phyloP scores from a whole-genome alignment of 2,329 filamentous ascomycete species.

The Didymellaceae sp. region DNA sequence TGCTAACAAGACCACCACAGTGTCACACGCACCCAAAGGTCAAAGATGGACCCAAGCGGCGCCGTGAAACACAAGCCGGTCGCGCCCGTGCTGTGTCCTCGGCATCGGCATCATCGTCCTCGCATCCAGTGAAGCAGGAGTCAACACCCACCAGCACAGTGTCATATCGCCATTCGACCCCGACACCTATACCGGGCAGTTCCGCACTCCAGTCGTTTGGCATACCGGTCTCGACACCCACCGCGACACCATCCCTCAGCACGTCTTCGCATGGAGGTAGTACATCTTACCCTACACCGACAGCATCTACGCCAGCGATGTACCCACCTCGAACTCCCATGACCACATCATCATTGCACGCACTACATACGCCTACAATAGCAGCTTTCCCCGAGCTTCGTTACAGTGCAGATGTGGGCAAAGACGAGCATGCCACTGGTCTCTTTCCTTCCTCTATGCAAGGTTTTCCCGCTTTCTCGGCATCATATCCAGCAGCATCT shows the following conservation, averaged over 20 bases:
- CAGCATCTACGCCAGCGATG: conserved; percentile 24
- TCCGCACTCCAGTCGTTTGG: conserved; percentile 33
- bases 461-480: conserved; percentile 31
- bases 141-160: conserved; percentile 26
- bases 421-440: conserved; percentile 37
- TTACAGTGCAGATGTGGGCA: conserved; percentile 12
- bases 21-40: conserved; percentile 54
- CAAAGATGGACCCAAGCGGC: conserved; percentile 52
- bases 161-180: conserved; percentile 40
- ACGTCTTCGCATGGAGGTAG: conserved; percentile 27
- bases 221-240: conserved; percentile 35
- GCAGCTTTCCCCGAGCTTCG: conserved; percentile 23
- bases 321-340: conserved; percentile 20
- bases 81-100: conserved; percentile 47
- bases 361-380: conserved; percentile 30
- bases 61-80: conserved; percentile 49
- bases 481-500: conserved; percentile 19
- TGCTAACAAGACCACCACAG: conserved; percentile 38
- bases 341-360: conserved; percentile 28
- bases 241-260: conserved; percentile 26
- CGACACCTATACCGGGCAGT: conserved; percentile 34
- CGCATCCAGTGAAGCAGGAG: conserved; percentile 44
- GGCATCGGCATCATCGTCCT: conserved; percentile 42
- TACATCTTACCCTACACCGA: conserved; percentile 37
- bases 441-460: conserved; percentile 44